Base-by-base conservation (phyloP, 345 rosid species). In the Salix suchowensis region DNA sequence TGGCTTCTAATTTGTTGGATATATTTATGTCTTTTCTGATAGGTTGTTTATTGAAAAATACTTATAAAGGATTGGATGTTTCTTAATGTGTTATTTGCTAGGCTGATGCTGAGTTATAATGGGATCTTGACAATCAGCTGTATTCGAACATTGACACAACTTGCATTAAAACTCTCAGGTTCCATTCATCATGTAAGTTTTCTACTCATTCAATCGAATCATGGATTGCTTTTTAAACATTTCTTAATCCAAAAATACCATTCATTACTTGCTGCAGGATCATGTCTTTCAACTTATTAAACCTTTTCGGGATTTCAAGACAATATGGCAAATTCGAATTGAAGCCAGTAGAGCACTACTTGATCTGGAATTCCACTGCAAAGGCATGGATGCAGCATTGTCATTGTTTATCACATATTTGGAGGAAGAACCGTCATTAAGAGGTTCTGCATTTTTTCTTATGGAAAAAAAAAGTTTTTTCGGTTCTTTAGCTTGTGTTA, bases 101-200 rank as follows among this genome's bases (percentile, higher is more conserved):
- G 98, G 92, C 82, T 96, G 86, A 93, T 93, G 96, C 96, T 96
- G 55, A 93, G 99, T 85, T 89, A 92, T 88, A 96, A 91, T 77
- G 98, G 99, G 75, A 90, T 92, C 70, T 88, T 96, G 88, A 93
- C 96, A 64, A 65, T 87, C 73, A 92, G 98, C 89, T 96, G 99
- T 90, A 96, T 93, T 77, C 88, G 89, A 66, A 93, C 97, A 62
- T 82, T 93, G 87, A 84, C 93, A 44, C 97, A 90, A 79, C 89
- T 91, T 84, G 97, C 99, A 30, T 74, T 91, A 62, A 93, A 92
- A 85, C 91, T 96, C 65, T 90, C 93, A 61, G 97, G 87, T 82
- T 86, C 87, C 74, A 82, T 93, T 83, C 91, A 89, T 81, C 89
- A 88, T 36, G 97, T 96, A 88, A 77, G 97, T 81, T 75, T 28